A percentile compares a stretch with the other conserved stretches of the same genome.
Evolutionary conservation across 495 filamentous ascomycete genomes (phyloP).

Genomic region (Tuber microsphaerosporum): DNA sequence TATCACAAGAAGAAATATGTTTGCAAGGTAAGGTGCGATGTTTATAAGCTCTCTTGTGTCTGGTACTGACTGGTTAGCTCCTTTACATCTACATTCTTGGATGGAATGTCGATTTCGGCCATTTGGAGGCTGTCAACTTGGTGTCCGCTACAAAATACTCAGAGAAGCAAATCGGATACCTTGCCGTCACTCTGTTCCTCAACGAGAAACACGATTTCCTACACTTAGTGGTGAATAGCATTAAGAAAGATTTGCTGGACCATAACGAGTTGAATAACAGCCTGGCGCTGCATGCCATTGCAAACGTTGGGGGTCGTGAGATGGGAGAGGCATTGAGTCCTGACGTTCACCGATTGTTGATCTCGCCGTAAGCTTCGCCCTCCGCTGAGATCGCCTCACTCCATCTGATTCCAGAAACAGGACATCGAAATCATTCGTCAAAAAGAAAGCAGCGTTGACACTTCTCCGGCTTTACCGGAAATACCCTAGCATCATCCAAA

Average conservation of each 20-base stretch:
- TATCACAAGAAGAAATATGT: conserved; percentile 99
- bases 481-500: conserved; percentile 82
- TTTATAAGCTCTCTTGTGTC: background rate
- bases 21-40: conserved; percentile 65
- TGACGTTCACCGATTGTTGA: conserved; percentile 89
- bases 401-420: conserved; percentile 45
- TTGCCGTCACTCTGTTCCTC: conserved; percentile 93
- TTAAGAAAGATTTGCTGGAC: conserved; percentile 89
- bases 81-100: conserved; percentile 99
- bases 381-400: background rate
- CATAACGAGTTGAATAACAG: conserved; percentile 97
- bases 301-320: conserved; percentile 91
- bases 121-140: conserved; percentile 94
- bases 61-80: conserved; percentile 51
- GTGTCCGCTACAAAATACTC: conserved; percentile 96
- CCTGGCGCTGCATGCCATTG: conserved; percentile 95
- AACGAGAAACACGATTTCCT: conserved; percentile 95
- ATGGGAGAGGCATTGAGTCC: conserved; percentile 91
- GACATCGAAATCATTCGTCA: conserved; percentile 94
- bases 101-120: conserved; percentile 98
- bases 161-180: conserved; percentile 98
- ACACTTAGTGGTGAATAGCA: conserved; percentile 96
- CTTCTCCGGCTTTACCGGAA: conserved; percentile 94
- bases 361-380: conserved; percentile 70
- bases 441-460: conserved; percentile 97